Evolutionary conservation across 2,329 filamentous ascomycete species (phyloP), one percentile per base, ranked within the genome.

Genomic region (Clonostachys sp.): DNA sequence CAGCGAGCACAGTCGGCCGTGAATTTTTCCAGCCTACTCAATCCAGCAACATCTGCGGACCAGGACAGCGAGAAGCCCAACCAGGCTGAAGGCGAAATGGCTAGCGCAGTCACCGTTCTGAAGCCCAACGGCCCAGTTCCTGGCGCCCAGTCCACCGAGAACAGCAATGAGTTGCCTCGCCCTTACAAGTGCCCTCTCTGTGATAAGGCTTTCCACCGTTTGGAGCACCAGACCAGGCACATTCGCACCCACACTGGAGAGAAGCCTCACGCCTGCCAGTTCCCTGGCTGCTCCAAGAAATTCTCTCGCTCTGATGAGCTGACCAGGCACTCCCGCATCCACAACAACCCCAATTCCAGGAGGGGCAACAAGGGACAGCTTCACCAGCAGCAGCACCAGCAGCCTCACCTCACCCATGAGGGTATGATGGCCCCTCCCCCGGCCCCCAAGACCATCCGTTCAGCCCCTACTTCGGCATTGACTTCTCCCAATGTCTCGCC

Each of bases 171-270:
- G 69, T 81, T 97, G 46, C 94, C 94, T 50, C 86, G 94, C 48
- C 92, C 92, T 1, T 99, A 99, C 83, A 97, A 97, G 77, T 99
- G 92, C 70, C 91, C 92, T 51, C 82, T 99, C 53, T 99, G 94
- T 75, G 92, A 96, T 61, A 95, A 96, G 79, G 92, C 94, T 51
- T 99, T 99, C 73, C 94, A 97, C 77, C 90, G 94, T 53, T 80
- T 99, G 40, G 92, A 97, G 75, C 92, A 97, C 68, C 92, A 96
- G 77, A 84, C 81, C 18, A 73, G 79, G 59, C 92, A 99, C 70
- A 97, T 97, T 63, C 85, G 92, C 60, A 97, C 94, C 7, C 92
- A 99, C 70, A 99, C 92, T 0, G 94, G 92, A 60, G 92, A 99
- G 76, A 99, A 97, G 78, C 92, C 92, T 43, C 94, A 97, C 62